phyloP scores from a whole-genome alignment of 2,329 filamentous ascomycete genomes.

The Clarireedia homoeocarpa region DNA sequence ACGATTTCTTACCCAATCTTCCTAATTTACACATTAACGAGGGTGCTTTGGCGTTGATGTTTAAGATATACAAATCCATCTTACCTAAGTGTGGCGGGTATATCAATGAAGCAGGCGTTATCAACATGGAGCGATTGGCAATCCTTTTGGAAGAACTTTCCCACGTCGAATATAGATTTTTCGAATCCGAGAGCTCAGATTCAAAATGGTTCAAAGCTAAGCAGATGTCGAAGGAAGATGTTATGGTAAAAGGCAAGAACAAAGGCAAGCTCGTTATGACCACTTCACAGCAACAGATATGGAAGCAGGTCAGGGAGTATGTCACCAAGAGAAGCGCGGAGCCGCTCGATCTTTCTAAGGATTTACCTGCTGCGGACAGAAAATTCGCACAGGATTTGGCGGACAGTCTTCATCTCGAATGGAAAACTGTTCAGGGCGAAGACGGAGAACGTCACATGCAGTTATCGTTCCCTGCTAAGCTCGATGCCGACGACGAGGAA shows the following conservation, averaged over 20 bases:
- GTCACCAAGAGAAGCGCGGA: conserved; percentile 59
- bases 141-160: conserved; percentile 75
- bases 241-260: conserved; percentile 49
- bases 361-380: conserved; percentile 73
- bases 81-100: conserved; percentile 85
- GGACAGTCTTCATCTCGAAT: conserved; percentile 56
- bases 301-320: conserved; percentile 75
- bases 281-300: conserved; percentile 71
- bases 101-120: conserved; percentile 90
- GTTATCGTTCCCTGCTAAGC: conserved; percentile 46
- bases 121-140: conserved; percentile 75
- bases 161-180: conserved; percentile 85
- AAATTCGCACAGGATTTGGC: conserved; percentile 90
- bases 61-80: conserved; percentile 87
- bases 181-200: conserved; percentile 83
- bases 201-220: conserved; percentile 90
- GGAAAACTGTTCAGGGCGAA: conserved; percentile 56
- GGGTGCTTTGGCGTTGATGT: conserved; percentile 94
- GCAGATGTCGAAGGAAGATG: conserved; percentile 60
- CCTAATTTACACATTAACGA: conserved; percentile 98
- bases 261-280: conserved; percentile 72
- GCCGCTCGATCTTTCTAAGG: conserved; percentile 66
- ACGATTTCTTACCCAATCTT: conserved; percentile 96
- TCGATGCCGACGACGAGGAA: conserved; percentile 46
- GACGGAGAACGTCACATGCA: conserved; percentile 59